Base-by-base conservation (phyloP, 2,329 filamentous ascomycete genomes). In the Aspergillus vadensis region DNA sequence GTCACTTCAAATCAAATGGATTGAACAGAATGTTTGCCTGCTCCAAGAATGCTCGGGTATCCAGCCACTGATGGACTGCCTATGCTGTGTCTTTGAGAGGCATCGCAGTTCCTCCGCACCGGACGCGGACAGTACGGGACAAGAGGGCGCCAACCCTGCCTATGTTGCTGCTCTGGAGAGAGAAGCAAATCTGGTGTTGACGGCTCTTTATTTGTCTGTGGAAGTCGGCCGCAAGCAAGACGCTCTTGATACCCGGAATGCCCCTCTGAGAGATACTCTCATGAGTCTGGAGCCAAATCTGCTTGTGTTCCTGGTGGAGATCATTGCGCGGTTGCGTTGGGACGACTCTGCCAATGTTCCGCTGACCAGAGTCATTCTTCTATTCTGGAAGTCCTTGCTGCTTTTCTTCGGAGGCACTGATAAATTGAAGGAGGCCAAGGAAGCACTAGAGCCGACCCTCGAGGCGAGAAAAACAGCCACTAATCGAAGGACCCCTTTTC, bases 371-470 rank as follows among this genome's bases (percentile, higher is more conserved):
- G 85, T 95, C 43, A 87, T 96, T 57, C 81, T 97, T 7, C 81
- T 98, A 1, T 86, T 96, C 52, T 98, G 95, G 94, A 99, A 99
- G 78, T 88, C 91, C 0, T 86, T 97, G 8, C 80, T 98, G 15
- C 84, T 98, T 2, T 84, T 90, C 1, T 95, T 98, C 73, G 95
- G 95, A 25, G 91, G 92, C 43, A 88, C 87, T 39, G 76, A 86
- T 56, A 88, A 92, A 64, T 84, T 97, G 17, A 85, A 88, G 30
- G 83, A 86, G 59, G 85, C 91, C 36, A 98, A 97, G 75, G 81
- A 82, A 63, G 87, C 86, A 2, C 87, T 93, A 23, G 79, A 81
- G 57, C 79, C 79, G 10, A 64, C 70, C 32, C 84, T 84, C 55
- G 88, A 92, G 65, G 60, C 66, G 17, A 68, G 72, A 49, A 66